Base-by-base conservation (phyloP, 768 basidiomycete genomes). In the Rhodotorula sphaerocarpa region DNA sequence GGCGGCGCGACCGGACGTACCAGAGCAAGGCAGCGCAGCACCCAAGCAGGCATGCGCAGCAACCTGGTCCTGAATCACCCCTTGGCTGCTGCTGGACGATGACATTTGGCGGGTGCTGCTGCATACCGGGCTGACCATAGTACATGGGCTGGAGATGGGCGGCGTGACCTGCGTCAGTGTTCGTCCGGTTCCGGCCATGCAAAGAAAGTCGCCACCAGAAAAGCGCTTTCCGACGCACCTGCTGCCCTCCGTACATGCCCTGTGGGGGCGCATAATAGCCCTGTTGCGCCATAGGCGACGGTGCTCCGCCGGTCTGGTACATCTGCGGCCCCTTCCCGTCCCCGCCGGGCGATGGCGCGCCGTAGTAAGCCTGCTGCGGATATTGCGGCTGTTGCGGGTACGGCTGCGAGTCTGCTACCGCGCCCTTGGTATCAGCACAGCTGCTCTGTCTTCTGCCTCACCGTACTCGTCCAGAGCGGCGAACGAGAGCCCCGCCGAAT, bases 301-400 rank as follows among this genome's bases (percentile, higher is more conserved):
- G 55, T 5, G n/a, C n/a, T n/a, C n/a, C n/a, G n/a, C 44, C 44
- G 31, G 57, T 53, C 3, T 41, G 46, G 21, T 54, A 50, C 41
- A 54, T 52, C 41, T 52, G 59, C 44, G 36, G 59, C 23, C 63
- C 63, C 33, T 64, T 64, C 25, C 43, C 57, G 25, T 52, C 63
- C 12, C 52, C 52, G 14, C 46, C 53, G 12, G 31, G n/a, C 39
- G 33, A 15, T 44, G n/a, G n/a, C n/a, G 11, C 43, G 27, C 45
- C 50, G 45, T 31, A 16, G 55, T 63, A 59, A 0, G 63, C 57
- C 44, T 59, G 57, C 25, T 50, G 63, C 9, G 63, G 63, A 25
- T 59, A 57, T 36, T 65, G 63, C 4, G 63, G 57, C 28, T 65
- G 57, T 65, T n/a, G n/a, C n/a, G n/a, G n/a, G n/a, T n/a, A 27